Evolutionary conservation across 2,329 filamentous ascomycete species (phyloP), one percentile per base, ranked within the genome.

Genomic region (Sporothrix globosa): DNA sequence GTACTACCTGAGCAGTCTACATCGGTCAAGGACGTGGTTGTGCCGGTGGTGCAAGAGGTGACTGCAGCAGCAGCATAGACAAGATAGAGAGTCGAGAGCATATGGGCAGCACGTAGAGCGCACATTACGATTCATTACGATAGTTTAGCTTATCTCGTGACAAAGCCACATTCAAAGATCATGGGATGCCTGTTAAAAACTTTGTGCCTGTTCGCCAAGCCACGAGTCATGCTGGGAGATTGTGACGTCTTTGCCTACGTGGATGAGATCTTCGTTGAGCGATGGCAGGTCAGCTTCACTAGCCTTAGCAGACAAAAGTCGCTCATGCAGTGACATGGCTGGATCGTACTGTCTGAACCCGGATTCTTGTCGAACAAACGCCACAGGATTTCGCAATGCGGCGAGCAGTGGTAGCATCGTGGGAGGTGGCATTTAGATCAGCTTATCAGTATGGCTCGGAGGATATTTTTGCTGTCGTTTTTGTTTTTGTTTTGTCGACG

Each of bases 361-460:
- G 44, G 56, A 61, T 21, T 21, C 19, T 13, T 3, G 14, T 61
- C 56, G 34, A 61, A 24, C 56, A 21, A 61, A 61, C 56, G 34
- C 56, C 56, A 61, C 56, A 44, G n/a, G 21, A 61, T 61, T 61
- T 61, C 34, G 56, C 34, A 41, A 61, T 61, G 5, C 44, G 13
- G 34, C 19, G 39, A 21, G n/a, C 39, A 14, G 56, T 60, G 34
- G 34, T 19, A 60, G 34, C 53, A 56, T 34, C 53, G 13, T 17
- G 27, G 14, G n/a, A 60, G 34, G 4, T 10, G 21, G n/a, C 4
- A 34, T 41, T 61, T 17, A 44, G 56, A n/a, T 44, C 56, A 6
- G 56, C 56, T 41, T 61, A 61, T 14, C 34, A 61, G 34, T 24
- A 11, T 61, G n/a, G 56, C 34, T 34, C 34, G 34, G 24, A 61